Conservation (phyloP, 768 basidiomycete genomes). For the Gloeopeniophorella convolvens region DNA sequence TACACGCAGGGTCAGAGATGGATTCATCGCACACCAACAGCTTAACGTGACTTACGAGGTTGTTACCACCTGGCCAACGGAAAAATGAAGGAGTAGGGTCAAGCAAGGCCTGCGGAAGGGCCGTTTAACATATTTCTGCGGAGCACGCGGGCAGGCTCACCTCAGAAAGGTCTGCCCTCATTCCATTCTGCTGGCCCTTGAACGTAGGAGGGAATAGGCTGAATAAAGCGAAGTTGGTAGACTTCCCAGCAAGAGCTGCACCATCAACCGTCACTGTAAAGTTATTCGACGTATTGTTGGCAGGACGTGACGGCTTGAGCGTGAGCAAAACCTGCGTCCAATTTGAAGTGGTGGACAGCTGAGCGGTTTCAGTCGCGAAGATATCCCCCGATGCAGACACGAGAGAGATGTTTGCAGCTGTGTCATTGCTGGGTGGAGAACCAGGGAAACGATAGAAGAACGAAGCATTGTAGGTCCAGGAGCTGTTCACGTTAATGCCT, state of each 20-base stretch:
- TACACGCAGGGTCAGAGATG: too few relatives aligned
- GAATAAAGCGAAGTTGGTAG: conserved; percentile 52
- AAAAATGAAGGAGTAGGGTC: conserved; percentile 55
- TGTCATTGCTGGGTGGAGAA: conserved; percentile 32
- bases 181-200: conserved; percentile 51
- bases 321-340: conserved; percentile 45
- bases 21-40: too few relatives aligned
- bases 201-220: conserved; percentile 66
- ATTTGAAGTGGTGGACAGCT: conserved; percentile 37
- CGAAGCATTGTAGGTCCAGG: conserved; percentile 51
- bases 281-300: conserved; percentile 38
- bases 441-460: conserved; percentile 54
- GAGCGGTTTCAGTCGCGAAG: conserved; percentile 35
- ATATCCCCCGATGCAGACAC: conserved; percentile 38
- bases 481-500: conserved; percentile 51
- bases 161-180: conserved; percentile 54
- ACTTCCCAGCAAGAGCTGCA: conserved; percentile 33
- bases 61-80: conserved; percentile 65
- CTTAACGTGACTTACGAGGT: conserved; percentile 36
- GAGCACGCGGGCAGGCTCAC: conserved; percentile 27
- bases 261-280: conserved; percentile 51
- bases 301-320: conserved; percentile 37
- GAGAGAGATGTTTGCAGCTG: conserved; percentile 39
- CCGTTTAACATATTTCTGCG: neutral
- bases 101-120: conserved; percentile 41